Percentiles rank a stretch among this genome's conserved stretches.
phyloP scores from a whole-genome alignment of 306 rosid genomes.

The Pyrus pyrifolia region DNA sequence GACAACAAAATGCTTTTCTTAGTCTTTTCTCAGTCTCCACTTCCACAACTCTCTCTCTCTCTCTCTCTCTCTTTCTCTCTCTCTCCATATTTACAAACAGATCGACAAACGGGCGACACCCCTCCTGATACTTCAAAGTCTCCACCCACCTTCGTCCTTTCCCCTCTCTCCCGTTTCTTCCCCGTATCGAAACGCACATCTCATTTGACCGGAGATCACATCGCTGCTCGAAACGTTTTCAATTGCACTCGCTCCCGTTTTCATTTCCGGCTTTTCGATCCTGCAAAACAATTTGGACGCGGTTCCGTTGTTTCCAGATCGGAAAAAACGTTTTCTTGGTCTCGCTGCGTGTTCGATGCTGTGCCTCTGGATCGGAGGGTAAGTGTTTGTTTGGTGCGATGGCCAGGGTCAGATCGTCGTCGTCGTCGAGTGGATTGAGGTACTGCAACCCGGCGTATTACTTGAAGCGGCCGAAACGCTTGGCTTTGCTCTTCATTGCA shows the following conservation, averaged over 20 bases:
- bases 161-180: neutral
- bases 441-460: constrained; percentile 75
- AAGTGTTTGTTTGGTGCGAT: constrained; percentile 25
- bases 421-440: constrained; percentile 52
- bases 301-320: neutral
- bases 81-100: neutral
- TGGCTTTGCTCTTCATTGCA: constrained; percentile 77
- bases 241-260: neutral
- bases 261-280: neutral
- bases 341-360: neutral
- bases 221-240: neutral
- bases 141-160: neutral
- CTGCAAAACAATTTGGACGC: neutral
- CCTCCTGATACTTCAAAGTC: neutral
- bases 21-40: neutral
- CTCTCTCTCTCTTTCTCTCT: neutral
- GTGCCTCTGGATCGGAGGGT: constrained; percentile 12
- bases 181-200: constrained; percentile 16
- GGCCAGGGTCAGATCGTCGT: constrained; percentile 84
- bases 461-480: constrained; percentile 80
- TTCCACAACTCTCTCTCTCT: neutral
- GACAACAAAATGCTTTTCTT: neutral
- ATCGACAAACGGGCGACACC: neutral
- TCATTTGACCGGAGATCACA: constrained; percentile 18
- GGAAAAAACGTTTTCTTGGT: neutral